These are phyloP conservation scores for Vanilla planifolia DNA, from an alignment of 106 monocot species.

Conservation along the genomic window DNA sequence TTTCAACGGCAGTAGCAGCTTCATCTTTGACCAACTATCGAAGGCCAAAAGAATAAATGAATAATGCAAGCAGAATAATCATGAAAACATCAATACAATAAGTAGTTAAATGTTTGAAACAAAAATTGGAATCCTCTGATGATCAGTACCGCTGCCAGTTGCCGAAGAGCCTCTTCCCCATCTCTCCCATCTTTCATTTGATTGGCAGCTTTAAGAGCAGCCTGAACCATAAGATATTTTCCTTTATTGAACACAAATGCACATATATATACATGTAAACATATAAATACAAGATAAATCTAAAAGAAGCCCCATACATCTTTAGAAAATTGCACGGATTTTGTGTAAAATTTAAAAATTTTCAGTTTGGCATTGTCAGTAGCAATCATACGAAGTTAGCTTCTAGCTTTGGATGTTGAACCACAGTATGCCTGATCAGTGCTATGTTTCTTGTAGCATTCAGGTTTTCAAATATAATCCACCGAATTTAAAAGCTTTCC, in stretches of 20 bases:
- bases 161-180: conserved; percentile 61
- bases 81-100: neutral
- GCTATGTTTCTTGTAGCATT: neutral
- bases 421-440: neutral
- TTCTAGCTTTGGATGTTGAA: neutral
- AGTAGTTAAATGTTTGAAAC: neutral
- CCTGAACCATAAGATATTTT: conserved; percentile 27
- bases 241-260: neutral
- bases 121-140: neutral
- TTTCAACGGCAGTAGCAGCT: conserved; percentile 35
- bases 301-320: neutral
- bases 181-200: conserved; percentile 73
- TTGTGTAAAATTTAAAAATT: neutral
- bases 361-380: neutral
- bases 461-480: neutral
- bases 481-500: neutral
- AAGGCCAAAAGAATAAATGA: neutral
- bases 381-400: neutral
- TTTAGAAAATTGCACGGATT: neutral
- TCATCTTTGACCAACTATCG: conserved; percentile 66
- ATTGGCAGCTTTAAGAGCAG: conserved; percentile 68
- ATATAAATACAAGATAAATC: neutral
- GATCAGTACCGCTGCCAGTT: conserved; percentile 49
- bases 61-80: conserved; percentile 1
- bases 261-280: too few relatives aligned